Conservation (phyloP, 2,329 filamentous ascomycete species). For the Alternaria longipes region DNA sequence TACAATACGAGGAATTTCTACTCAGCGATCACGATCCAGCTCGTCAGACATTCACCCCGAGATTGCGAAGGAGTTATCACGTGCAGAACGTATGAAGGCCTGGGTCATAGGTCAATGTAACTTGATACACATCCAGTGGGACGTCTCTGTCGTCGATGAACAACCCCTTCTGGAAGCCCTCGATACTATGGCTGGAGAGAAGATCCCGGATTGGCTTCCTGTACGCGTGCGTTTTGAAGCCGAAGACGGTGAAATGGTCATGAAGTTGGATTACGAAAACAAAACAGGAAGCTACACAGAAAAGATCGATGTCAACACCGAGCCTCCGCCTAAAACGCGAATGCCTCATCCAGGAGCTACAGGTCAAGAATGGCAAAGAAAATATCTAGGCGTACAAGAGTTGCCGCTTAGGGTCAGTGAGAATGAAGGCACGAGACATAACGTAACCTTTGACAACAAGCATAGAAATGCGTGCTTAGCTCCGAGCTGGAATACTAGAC, state of each 20-base stretch:
- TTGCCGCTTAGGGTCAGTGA: slow-evolving; percentile 2
- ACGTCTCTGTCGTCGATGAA: slow-evolving; percentile 31
- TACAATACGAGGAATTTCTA: slow-evolving; percentile 19
- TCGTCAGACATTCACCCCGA: neutral
- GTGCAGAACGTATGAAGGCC: slow-evolving; percentile 34
- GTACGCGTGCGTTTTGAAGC: slow-evolving; percentile 37
- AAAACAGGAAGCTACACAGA: slow-evolving; percentile 20
- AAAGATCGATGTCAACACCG: slow-evolving; percentile 13
- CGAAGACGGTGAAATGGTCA: slow-evolving; percentile 41
- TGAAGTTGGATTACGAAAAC: slow-evolving; percentile 41
- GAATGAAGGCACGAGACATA: neutral
- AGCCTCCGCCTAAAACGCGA: slow-evolving; percentile 8
- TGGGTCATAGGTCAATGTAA: slow-evolving; percentile 36
- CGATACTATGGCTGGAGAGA: slow-evolving; percentile 37
- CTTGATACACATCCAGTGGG: slow-evolving; percentile 35
- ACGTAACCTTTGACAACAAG: neutral
- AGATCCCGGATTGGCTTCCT: slow-evolving; percentile 43
- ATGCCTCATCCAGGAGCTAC: neutral
- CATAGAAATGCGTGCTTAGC: slow-evolving; percentile 5
- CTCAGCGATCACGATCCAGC: neutral
- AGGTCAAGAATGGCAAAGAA: slow-evolving; percentile 15
- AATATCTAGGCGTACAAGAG: slow-evolving; percentile 7
- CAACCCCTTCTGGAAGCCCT: slow-evolving; percentile 31
- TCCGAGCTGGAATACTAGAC: slow-evolving; percentile 1
- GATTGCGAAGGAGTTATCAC: slow-evolving; percentile 10